Base-by-base conservation (phyloP, 2,329 filamentous ascomycete genomes). In the Aspergillus aculeatus region DNA sequence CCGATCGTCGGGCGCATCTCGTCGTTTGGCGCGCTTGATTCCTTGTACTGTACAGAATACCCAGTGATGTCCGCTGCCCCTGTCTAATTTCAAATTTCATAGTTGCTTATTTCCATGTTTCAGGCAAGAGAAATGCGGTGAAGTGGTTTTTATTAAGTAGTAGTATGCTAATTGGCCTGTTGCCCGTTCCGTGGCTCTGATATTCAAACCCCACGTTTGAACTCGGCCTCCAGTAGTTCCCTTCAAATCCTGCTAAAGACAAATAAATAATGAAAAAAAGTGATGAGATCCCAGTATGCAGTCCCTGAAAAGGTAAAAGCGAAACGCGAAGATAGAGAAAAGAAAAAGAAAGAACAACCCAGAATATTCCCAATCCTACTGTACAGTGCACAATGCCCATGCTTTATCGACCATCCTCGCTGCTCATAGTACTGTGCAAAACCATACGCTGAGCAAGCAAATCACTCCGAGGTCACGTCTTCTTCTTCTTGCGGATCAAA, bases 401-500 rank as follows among this genome's bases (percentile, higher is more conserved):
- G 32, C 32, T 10, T 12, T 35, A 35, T 35, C 11, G 14, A 35
- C 32, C 32, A 35, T 35, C 12, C 32, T 35, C 4, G 4, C 32
- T 35, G 32, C 32, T 12, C 14, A 16, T 16, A 12, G 32, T n/a
- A 44, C 16, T 16, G 32, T 35, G 16, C 38, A 44, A 19, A 9
- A 44, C n/a, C 38, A 44, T 7, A n/a, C 3, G 38, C 38, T 3
- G 16, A 44, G 16, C 16, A 44, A 16, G 32, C 38, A 19, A 19
- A 10, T 16, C 38, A 19, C 2, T 21, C 12, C 29, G 7, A 19
- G n/a, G 47, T 24, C 19, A 75, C 31, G 67, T 69, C 66, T 77
- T 78, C 61, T 77, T 78, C 62, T 77, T 78, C 62, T 78, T 78
- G 50, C 75, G 65, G 41, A 78, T 68, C 59, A 78, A 60, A 38